Evolutionary conservation across 768 basidiomycete genomes (phyloP).

Genomic region (Lepiota brunneoincarnata): DNA sequence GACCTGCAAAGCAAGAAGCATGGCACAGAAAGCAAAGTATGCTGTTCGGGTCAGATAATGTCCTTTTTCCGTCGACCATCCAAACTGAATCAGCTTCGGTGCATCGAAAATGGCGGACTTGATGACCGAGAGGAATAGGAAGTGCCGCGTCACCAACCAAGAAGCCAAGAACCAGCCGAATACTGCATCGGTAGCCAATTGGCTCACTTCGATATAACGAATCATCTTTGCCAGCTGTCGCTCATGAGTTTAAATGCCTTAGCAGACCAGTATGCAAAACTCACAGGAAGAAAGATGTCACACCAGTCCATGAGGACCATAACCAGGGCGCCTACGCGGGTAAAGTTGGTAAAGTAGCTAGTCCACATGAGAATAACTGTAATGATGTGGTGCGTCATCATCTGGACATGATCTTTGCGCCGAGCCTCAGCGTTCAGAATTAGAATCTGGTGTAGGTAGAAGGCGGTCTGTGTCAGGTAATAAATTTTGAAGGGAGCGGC

Average conservation of each 20-base stretch:
- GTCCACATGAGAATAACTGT: constrained; percentile 73
- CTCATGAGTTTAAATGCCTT: background rate
- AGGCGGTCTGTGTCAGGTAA: constrained; percentile 82
- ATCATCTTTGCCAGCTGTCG: constrained; percentile 89
- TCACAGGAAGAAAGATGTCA: constrained; percentile 88
- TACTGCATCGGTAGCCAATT: constrained; percentile 63
- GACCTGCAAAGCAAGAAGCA: constrained; percentile 67
- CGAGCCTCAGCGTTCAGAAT: constrained; percentile 91
- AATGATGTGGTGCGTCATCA: constrained; percentile 95
- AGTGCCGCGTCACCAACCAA: constrained; percentile 89
- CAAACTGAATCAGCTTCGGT: constrained; percentile 44
- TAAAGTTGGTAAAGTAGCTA: constrained; percentile 83
- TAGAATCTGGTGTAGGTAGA: constrained; percentile 90
- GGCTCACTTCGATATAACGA: constrained; percentile 70
- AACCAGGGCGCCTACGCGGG: constrained; percentile 85
- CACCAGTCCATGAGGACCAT: constrained; percentile 93
- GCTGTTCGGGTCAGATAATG: constrained; percentile 48
- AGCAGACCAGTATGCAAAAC: constrained; percentile 27
- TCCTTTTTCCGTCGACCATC: constrained; percentile 59
- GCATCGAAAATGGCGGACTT: constrained; percentile 54
- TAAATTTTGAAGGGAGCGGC: constrained; percentile 86
- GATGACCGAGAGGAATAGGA: constrained; percentile 75
- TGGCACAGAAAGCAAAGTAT: constrained; percentile 45
- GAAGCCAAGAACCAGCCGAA: constrained; percentile 85
- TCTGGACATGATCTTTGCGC: constrained; percentile 91